Percentiles rank a stretch among this genome's conserved stretches.
Evolutionary conservation across 192 early-diverging fungal genomes (phyloP).

Genomic region (Coemansia sp.): DNA sequence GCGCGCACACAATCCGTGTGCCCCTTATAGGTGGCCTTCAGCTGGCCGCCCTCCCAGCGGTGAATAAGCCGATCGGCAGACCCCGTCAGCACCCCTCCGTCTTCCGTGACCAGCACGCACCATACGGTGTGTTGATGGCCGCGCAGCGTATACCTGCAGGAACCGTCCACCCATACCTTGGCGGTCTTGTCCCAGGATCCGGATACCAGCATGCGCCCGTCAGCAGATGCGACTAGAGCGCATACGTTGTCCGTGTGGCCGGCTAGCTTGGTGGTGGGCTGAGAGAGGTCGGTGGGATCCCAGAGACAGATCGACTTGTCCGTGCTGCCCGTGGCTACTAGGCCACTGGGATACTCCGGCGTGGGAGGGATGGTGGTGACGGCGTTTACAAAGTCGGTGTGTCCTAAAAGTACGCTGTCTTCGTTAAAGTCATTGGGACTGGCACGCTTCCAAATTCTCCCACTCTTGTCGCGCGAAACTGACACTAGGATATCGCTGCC

Average conservation of each 20-base stretch:
- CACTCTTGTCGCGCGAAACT: conserved; percentile 73
- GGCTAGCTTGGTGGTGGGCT: conserved; percentile 64
- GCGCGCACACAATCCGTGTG: conserved; percentile 92
- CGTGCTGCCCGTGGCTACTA: conserved; percentile 77
- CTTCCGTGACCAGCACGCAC: conserved; percentile 77
- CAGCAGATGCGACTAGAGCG: conserved; percentile 61
- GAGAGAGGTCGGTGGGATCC: conserved; percentile 59
- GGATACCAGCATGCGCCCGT: conserved; percentile 72
- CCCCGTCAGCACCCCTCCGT: conserved; percentile 72
- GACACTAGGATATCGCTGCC: conserved; percentile 63
- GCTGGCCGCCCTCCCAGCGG: conserved; percentile 74
- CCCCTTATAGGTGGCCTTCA: conserved; percentile 64
- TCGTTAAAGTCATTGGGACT: conserved; percentile 54
- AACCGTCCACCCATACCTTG: conserved; percentile 83
- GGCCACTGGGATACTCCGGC: conserved; percentile 64
- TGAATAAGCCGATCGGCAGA: conserved; percentile 93
- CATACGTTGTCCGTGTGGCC: conserved; percentile 92
- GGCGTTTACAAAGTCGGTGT: conserved; percentile 79
- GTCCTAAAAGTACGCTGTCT: conserved; percentile 59
- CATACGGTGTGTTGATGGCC: conserved; percentile 88
- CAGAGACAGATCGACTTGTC: conserved; percentile 85
- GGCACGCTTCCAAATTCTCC: conserved; percentile 68
- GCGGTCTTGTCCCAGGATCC: conserved; percentile 98
- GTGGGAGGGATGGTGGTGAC: conserved; percentile 62
- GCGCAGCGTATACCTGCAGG: conserved; percentile 63